Evolutionary conservation across 768 basidiomycete genomes (phyloP).

Genomic region (Dictyophora rubrovolvata): DNA sequence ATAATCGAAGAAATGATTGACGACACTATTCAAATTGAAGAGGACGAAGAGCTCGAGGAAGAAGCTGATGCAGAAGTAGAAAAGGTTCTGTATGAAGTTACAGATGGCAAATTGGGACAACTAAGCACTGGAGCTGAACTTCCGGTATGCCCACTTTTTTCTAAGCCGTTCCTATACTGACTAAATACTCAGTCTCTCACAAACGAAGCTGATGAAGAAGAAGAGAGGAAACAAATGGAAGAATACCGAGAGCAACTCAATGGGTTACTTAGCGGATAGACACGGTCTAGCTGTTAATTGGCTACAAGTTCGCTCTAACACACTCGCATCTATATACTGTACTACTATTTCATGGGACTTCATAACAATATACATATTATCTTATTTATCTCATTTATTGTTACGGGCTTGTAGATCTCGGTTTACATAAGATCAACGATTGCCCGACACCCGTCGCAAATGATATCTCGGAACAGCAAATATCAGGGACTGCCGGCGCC

Average conservation of each 20-base stretch:
- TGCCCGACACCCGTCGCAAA: too few species aligned
- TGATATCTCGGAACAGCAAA: background rate
- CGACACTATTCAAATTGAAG: slow-evolving; percentile 82
- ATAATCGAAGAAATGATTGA: slow-evolving; percentile 98
- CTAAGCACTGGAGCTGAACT: slow-evolving; percentile 66
- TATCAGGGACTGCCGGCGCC: background rate
- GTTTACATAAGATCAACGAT: too few species aligned
- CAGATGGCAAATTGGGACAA: slow-evolving; percentile 90
- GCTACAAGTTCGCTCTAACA: background rate
- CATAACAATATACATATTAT: background rate
- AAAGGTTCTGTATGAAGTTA: slow-evolving; percentile 90
- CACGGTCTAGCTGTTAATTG: slow-evolving; percentile 11
- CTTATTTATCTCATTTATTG: too few species aligned
- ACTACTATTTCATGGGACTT: background rate
- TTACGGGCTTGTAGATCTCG: too few species aligned
- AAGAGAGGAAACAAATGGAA: slow-evolving; percentile 82
- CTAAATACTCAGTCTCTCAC: slow-evolving; percentile 37
- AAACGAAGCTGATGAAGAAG: slow-evolving; percentile 62
- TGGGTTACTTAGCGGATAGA: slow-evolving; percentile 62
- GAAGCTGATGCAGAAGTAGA: slow-evolving; percentile 98
- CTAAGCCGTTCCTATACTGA: slow-evolving; percentile 5
- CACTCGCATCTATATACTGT: background rate
- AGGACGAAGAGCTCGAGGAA: slow-evolving; percentile 90
- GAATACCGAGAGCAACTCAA: slow-evolving; percentile 83
- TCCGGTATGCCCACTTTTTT: slow-evolving; percentile 47